Conservation (phyloP, 2,329 filamentous ascomycete species). For the Fusarium cicatricum region DNA sequence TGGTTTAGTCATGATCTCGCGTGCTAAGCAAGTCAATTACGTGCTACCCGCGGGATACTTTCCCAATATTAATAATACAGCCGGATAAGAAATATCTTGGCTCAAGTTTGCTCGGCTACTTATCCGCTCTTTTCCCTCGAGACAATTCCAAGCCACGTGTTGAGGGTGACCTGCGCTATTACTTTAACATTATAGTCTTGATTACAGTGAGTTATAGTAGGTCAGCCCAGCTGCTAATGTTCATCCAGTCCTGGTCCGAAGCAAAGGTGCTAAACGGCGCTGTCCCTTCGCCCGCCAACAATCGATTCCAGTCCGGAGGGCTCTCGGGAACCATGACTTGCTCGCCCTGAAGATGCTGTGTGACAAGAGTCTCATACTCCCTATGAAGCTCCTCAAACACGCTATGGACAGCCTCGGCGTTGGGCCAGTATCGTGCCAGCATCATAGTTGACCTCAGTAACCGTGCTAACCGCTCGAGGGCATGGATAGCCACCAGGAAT, state of each 20-base stretch:
- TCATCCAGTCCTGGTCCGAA: slow-evolving; percentile 39
- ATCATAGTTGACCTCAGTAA: slow-evolving; percentile 26
- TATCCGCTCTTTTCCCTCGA: too few relatives aligned
- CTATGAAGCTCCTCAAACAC: slow-evolving; percentile 39
- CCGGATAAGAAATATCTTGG: too few relatives aligned
- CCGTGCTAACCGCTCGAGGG: slow-evolving; percentile 29
- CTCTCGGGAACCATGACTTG: slow-evolving; percentile 38
- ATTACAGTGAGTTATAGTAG: slow-evolving; percentile 8
- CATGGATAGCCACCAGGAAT: slow-evolving; percentile 35
- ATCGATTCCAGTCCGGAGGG: slow-evolving; percentile 37
- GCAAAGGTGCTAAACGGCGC: slow-evolving; percentile 29
- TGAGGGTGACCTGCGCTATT: background rate
- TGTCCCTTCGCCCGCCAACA: slow-evolving; percentile 29
- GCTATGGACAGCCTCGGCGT: slow-evolving; percentile 39
- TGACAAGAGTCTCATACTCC: slow-evolving; percentile 37
- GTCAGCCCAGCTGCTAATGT: slow-evolving; percentile 39
- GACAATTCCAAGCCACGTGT: too few relatives aligned
- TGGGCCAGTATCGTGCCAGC: slow-evolving; percentile 35
- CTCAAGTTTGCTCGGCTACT: too few relatives aligned
- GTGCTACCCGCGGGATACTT: background rate
- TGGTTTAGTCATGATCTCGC: slow-evolving; percentile 17
- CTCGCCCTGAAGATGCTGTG: slow-evolving; percentile 35
- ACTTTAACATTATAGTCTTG: background rate
- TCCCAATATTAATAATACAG: slow-evolving; percentile 3
- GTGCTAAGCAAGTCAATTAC: slow-evolving; percentile 12